phyloP scores from a whole-genome alignment of 495 filamentous ascomycete species.

The Hyaloscypha hepaticicola region DNA sequence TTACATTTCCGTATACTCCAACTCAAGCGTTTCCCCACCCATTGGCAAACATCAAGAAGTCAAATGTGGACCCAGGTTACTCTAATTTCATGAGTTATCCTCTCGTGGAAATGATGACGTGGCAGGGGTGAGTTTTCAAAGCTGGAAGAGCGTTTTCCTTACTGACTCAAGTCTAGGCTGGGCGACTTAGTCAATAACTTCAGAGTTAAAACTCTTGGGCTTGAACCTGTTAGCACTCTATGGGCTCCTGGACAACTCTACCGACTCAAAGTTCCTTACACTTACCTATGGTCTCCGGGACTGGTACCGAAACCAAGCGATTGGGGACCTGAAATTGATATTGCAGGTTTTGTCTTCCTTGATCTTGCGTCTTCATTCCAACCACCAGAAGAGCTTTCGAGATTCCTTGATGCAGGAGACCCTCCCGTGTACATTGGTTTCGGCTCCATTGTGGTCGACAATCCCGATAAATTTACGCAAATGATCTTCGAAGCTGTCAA shows the following conservation, averaged over 20 bases:
- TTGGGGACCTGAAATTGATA: slow-evolving; percentile 61
- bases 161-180: slow-evolving; percentile 32
- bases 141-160: neutral
- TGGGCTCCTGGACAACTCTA: slow-evolving; percentile 65
- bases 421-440: slow-evolving; percentile 67
- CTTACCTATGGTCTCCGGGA: slow-evolving; percentile 66
- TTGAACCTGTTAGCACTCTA: slow-evolving; percentile 60
- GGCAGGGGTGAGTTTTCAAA: slow-evolving; percentile 39
- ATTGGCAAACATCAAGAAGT: slow-evolving; percentile 64
- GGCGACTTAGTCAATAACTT: slow-evolving; percentile 69
- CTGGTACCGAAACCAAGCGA: slow-evolving; percentile 65
- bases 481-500: slow-evolving; percentile 63
- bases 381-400: slow-evolving; percentile 51
- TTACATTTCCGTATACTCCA: slow-evolving; percentile 64
- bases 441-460: slow-evolving; percentile 67
- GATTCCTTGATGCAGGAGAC: slow-evolving; percentile 56
- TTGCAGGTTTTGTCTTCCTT: slow-evolving; percentile 65
- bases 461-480: slow-evolving; percentile 58
- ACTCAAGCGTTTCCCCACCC: slow-evolving; percentile 72
- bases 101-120: slow-evolving; percentile 56
- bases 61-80: slow-evolving; percentile 58
- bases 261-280: slow-evolving; percentile 60
- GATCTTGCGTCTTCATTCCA: slow-evolving; percentile 59
- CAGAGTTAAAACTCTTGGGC: slow-evolving; percentile 54
- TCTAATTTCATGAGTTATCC: slow-evolving; percentile 75